Evolutionary conservation across 2,329 filamentous ascomycete genomes (phyloP), one percentile per base, ranked within the genome.

Genomic region (Rachicladosporium sp.): DNA sequence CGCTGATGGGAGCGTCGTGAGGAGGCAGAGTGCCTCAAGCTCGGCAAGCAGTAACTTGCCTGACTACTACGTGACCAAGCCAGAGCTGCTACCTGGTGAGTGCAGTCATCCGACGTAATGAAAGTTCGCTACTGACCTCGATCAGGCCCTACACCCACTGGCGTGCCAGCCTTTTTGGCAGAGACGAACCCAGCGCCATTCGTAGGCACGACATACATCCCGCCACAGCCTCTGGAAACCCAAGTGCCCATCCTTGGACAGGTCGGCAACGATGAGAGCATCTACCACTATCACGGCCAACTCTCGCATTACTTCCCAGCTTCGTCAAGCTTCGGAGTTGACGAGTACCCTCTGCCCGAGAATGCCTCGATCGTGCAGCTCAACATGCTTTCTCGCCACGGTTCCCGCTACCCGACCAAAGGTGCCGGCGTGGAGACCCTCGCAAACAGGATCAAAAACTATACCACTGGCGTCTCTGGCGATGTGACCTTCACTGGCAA

Each of bases 301-400:
- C 59, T 86, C 23, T 76, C 75, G 31, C 80, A 81, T 40, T 87
- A 86, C 57, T 74, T 73, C 44, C 76, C 80, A 0, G 77, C 79
- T 40, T 73, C 79, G 0, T 51, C 57, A 29, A 82, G 82, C 1
- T 87, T 86, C 46, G 82, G 82, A 2, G 79, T 83, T 0, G 65
- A 80, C 10, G 82, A 88, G 58, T 82, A 80, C 50, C 68, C 80
- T 3, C 57, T 84, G 10, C 82, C 80, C 1, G 57, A 65, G 5
- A 80, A 76, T 9, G 73, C 80, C 0, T 76, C 80, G 42, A 81
- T 86, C 36, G 66, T 78, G 21, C 79, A 83, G 63, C 64, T 87
- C 33, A 65, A 81, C 62, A 79, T 86, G 76, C 65, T 86, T 4
- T 80, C 78, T 9, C 74, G 82, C 1, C 82, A 87, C 54, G 82